Evolutionary conservation across 768 basidiomycete genomes (phyloP).

Genomic region (Amanita molliuscula): DNA sequence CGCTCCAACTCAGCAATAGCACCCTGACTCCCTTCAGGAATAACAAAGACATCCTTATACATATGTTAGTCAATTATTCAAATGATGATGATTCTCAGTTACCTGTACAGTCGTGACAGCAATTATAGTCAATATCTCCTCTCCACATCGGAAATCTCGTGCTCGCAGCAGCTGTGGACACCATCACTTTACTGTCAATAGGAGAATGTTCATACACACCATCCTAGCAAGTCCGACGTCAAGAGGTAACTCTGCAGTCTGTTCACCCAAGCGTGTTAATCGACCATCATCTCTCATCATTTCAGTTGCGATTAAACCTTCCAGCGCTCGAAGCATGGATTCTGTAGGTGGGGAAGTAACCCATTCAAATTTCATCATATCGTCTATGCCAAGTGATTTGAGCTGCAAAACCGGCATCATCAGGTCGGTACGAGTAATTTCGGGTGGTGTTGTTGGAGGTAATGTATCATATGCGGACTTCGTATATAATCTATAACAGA

Average conservation of each 20-base stretch:
- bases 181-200: neutral
- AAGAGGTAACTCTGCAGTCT: constrained; percentile 89
- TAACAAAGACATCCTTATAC: constrained; percentile 77
- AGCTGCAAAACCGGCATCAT: constrained; percentile 87
- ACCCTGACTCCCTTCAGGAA: constrained; percentile 76
- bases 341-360: constrained; percentile 81
- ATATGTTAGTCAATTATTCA: neutral
- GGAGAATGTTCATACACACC: constrained; percentile 34
- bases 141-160: constrained; percentile 79
- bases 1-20: constrained; percentile 87
- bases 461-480: constrained; percentile 48
- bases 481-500: constrained; percentile 89
- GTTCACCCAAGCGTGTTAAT: constrained; percentile 66
- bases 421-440: constrained; percentile 86
- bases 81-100: constrained; percentile 4
- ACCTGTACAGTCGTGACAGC: constrained; percentile 94
- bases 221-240: constrained; percentile 93
- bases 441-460: constrained; percentile 67
- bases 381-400: constrained; percentile 91
- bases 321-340: constrained; percentile 76
- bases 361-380: constrained; percentile 96
- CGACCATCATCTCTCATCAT: constrained; percentile 80
- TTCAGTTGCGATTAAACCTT: constrained; percentile 68
- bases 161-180: constrained; percentile 69
- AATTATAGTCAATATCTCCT: constrained; percentile 92